phyloP scores from a whole-genome alignment of 345 rosid species.

The Crucihimalaya himalaica region DNA sequence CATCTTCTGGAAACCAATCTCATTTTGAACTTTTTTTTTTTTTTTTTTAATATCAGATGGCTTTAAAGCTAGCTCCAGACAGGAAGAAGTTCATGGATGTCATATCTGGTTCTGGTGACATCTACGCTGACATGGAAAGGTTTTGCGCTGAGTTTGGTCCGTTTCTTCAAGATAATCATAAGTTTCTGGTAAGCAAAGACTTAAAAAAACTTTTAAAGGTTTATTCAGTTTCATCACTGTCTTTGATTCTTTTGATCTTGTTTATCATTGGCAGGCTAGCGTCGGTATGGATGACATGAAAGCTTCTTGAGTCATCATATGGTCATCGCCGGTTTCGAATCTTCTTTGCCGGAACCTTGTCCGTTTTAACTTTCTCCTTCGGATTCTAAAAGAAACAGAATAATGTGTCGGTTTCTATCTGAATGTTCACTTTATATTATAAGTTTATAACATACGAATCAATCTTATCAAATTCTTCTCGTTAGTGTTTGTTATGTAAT shows the following conservation, averaged over 20 bases:
- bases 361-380: constrained; percentile 4
- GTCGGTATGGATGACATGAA: constrained; percentile 90
- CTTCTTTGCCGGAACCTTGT: constrained; percentile 13
- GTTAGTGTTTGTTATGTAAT: not conserved
- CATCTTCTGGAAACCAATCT: constrained; percentile 6
- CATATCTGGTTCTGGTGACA: constrained; percentile 74
- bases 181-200: constrained; percentile 72
- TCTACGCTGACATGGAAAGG: constrained; percentile 75
- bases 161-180: constrained; percentile 85
- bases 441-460: constrained; percentile 20
- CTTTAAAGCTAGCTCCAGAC: constrained; percentile 94
- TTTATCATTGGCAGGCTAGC: constrained; percentile 52
- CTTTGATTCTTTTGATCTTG: constrained; percentile 4
- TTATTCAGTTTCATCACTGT: constrained; percentile 18
- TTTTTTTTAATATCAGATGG: constrained; percentile 70
- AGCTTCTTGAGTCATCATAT: constrained; percentile 53
- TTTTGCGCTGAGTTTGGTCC: constrained; percentile 79
- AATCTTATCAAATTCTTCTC: not conserved
- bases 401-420: constrained; percentile 13
- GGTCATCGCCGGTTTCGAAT: constrained; percentile 17
- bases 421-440: constrained; percentile 22
- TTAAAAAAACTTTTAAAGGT: not conserved
- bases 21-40: constrained; percentile 6
- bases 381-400: constrained; percentile 34
- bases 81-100: constrained; percentile 97